Evolutionary conservation across 768 basidiomycete species (phyloP).

Genomic region (Suillus subalutaceus): DNA sequence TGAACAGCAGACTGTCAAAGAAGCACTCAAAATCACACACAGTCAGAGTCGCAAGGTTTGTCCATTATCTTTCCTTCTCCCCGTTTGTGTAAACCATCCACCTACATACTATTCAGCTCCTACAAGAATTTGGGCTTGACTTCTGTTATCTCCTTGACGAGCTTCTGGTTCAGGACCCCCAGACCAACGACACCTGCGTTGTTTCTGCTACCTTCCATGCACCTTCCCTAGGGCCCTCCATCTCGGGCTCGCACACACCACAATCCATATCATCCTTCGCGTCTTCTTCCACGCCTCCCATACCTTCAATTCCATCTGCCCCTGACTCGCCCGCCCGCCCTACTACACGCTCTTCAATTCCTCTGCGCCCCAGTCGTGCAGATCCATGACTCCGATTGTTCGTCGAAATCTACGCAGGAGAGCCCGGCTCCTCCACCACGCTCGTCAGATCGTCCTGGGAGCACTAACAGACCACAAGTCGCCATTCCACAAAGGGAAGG

Average conservation of each 20-base stretch:
- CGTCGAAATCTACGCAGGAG: constrained; percentile 25
- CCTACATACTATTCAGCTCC: constrained; percentile 48
- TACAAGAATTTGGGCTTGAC: constrained; percentile 93
- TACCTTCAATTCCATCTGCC: constrained; percentile 21
- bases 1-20: constrained; percentile 69
- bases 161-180: constrained; percentile 58
- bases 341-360: constrained; percentile 30
- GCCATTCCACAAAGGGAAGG: constrained; percentile 60
- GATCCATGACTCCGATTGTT: constrained; percentile 29
- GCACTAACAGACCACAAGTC: constrained; percentile 50
- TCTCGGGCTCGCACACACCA: constrained; percentile 21
- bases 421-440: constrained; percentile 64
- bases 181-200: constrained; percentile 39
- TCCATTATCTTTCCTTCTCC: background rate
- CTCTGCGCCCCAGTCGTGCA: constrained; percentile 15
- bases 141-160: constrained; percentile 90
- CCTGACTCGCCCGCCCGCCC: constrained; percentile 30
- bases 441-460: constrained; percentile 68
- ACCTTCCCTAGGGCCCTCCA: constrained; percentile 26
- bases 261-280: constrained; percentile 16
- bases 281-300: constrained; percentile 7
- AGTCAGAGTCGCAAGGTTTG: constrained; percentile 83
- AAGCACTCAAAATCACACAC: constrained; percentile 77
- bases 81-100: constrained; percentile 3
- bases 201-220: constrained; percentile 20